A percentile compares a stretch with the other conserved stretches of the same genome.
Evolutionary conservation across 2,329 filamentous ascomycete genomes (phyloP).

Genomic region (Alternaria angustiovoidea): DNA sequence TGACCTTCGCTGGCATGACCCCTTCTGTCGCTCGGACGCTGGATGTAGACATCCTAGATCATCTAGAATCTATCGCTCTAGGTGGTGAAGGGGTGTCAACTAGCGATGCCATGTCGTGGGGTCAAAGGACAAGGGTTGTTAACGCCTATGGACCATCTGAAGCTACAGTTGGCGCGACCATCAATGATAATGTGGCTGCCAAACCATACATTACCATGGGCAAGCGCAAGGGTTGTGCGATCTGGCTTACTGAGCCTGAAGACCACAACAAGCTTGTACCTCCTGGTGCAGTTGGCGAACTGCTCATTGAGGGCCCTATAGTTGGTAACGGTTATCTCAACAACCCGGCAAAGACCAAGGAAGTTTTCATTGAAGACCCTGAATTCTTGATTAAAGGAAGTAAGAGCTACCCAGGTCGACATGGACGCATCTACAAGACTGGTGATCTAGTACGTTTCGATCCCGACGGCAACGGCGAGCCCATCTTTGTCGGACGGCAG

Average conservation of each 20-base stretch:
- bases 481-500: conserved; percentile 48
- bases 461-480: conserved; percentile 48
- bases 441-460: conserved; percentile 60
- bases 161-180: conserved; percentile 46
- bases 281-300: conserved; percentile 57
- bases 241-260: conserved; percentile 54
- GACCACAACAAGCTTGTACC: conserved; percentile 50
- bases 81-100: conserved; percentile 50
- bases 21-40: conserved; percentile 50
- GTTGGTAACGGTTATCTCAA: conserved; percentile 51
- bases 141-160: conserved; percentile 51
- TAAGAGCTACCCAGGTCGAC: conserved; percentile 59
- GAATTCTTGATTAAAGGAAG: conserved; percentile 68
- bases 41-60: conserved; percentile 48
- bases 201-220: conserved; percentile 51
- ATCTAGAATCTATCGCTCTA: conserved; percentile 55
- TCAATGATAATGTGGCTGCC: conserved; percentile 39
- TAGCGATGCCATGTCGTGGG: conserved; percentile 55
- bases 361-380: conserved; percentile 59
- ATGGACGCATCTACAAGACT: conserved; percentile 57
- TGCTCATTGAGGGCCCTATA: conserved; percentile 67
- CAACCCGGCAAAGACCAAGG: conserved; percentile 47
- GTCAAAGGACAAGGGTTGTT: conserved; percentile 44
- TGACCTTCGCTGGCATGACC: conserved; percentile 49
- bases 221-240: conserved; percentile 41